These are phyloP conservation scores for Didymella segeticola DNA, from an alignment of 2,329 filamentous ascomycete species.

Conservation along the genomic window DNA sequence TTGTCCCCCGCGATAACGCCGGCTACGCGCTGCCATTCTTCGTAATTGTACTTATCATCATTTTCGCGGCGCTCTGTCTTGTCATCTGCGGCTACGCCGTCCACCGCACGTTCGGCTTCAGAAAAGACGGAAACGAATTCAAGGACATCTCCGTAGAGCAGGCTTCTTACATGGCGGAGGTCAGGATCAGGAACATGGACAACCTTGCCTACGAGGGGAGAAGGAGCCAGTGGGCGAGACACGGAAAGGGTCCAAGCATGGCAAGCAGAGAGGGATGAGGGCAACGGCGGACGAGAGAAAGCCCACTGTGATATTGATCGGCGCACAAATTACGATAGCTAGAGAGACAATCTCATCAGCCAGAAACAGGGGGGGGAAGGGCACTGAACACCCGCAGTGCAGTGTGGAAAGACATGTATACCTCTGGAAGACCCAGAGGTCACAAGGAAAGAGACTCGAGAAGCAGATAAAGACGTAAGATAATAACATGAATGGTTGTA, in stretches of 20 bases:
- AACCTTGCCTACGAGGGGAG: slow-evolving; percentile 20
- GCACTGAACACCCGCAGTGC: too few species aligned
- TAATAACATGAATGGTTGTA: too few species aligned
- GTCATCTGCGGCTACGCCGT: slow-evolving; percentile 29
- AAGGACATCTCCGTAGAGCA: slow-evolving; percentile 22
- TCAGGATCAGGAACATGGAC: slow-evolving; percentile 23
- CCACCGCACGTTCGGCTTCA: slow-evolving; percentile 25
- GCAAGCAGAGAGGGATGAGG: not conserved
- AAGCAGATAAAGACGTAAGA: too few species aligned
- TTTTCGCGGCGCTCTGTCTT: slow-evolving; percentile 22
- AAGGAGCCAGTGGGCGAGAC: slow-evolving; percentile 5
- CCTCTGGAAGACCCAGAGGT: too few species aligned
- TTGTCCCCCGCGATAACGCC: slow-evolving; percentile 14
- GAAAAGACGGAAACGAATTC: slow-evolving; percentile 11
- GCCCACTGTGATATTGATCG: too few species aligned
- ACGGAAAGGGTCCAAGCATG: not conserved
- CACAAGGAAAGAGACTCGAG: too few species aligned
- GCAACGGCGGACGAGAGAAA: too few species aligned
- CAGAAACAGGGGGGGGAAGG: too few species aligned
- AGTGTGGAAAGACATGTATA: too few species aligned
- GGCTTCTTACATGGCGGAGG: slow-evolving; percentile 32
- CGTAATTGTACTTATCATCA: slow-evolving; percentile 30
- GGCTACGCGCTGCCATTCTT: slow-evolving; percentile 23
- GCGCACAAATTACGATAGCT: too few species aligned
- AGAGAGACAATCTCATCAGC: too few species aligned